These are phyloP conservation scores for Cladosporium austrohemisphaericum DNA, from an alignment of 2,329 filamentous ascomycete genomes.

Conservation along the genomic window DNA sequence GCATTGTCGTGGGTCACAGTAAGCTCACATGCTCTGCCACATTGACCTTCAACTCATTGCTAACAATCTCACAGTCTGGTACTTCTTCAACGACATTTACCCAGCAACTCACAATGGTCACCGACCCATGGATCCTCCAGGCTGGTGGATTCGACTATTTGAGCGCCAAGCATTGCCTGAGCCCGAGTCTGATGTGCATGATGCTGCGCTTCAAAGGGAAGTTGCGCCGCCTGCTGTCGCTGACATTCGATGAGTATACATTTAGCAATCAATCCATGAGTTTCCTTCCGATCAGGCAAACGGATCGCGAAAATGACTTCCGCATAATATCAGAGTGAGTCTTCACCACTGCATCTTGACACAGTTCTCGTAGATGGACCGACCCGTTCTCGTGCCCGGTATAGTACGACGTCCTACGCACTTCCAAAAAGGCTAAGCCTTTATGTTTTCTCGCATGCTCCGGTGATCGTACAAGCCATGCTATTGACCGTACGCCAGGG, in stretches of 20 bases:
- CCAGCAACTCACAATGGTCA: conserved; percentile 82
- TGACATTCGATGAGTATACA: conserved; percentile 17
- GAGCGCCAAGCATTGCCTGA: conserved; percentile 43
- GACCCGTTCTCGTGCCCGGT: no score
- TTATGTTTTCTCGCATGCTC: no score
- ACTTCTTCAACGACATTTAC: conserved; percentile 97
- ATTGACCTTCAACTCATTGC: background rate
- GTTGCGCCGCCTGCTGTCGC: conserved; percentile 28
- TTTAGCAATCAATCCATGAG: background rate
- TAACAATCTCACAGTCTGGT: conserved; percentile 62
- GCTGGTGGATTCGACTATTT: conserved; percentile 85
- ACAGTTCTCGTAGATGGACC: no score
- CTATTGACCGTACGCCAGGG: no score
- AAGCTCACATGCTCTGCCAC: conserved; percentile 27
- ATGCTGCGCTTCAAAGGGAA: conserved; percentile 29
- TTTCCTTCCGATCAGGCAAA: no score
- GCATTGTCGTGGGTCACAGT: conserved; percentile 85
- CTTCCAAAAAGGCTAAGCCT: no score
- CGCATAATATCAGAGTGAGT: no score
- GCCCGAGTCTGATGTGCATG: conserved; percentile 28
- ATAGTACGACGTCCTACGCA: no score
- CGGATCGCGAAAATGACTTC: no score
- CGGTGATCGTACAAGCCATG: no score
- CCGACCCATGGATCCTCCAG: conserved; percentile 80
- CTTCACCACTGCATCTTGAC: no score